Conservation (phyloP, 2,329 filamentous ascomycete genomes). For the Aspergillus brasiliensis region DNA sequence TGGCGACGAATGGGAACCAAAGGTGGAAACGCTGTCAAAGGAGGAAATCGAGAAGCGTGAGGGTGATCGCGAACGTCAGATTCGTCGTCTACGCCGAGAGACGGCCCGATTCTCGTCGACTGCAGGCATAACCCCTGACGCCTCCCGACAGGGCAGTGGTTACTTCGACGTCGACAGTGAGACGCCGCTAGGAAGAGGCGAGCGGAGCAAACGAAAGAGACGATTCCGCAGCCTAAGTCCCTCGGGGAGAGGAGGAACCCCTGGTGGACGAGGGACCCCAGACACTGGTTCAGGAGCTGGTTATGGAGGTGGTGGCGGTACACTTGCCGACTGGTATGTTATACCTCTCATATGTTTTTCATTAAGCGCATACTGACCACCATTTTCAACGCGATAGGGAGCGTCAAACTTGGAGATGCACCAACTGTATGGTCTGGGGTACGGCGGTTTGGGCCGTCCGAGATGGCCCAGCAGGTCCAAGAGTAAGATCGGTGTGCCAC, state of each 20-base stretch:
- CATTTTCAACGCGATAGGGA: conserved; percentile 54
- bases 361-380: conserved; percentile 9
- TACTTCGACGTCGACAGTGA: conserved; percentile 65
- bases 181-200: conserved; percentile 86
- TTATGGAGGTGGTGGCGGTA: conserved; percentile 66
- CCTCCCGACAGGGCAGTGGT: conserved; percentile 61
- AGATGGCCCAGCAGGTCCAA: conserved; percentile 81
- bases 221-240: conserved; percentile 88
- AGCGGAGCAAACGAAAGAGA: conserved; percentile 92
- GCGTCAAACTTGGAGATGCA: conserved; percentile 80
- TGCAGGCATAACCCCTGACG: conserved; percentile 75
- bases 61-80: conserved; percentile 88
- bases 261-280: conserved; percentile 75
- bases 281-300: conserved; percentile 65
- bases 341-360: not conserved
- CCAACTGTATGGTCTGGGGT: conserved; percentile 85
- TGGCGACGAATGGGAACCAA: conserved; percentile 80
- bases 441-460: conserved; percentile 92
- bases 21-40: conserved; percentile 78
- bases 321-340: conserved; percentile 64
- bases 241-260: conserved; percentile 66
- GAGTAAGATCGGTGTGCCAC: conserved; percentile 58
- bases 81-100: conserved; percentile 81
- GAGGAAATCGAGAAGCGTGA: conserved; percentile 98
- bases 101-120: conserved; percentile 90